Percentiles rank a stretch among this genome's conserved stretches.
Evolutionary conservation across 305 asterid species (phyloP).

Genomic region (Petunia hybrid): DNA sequence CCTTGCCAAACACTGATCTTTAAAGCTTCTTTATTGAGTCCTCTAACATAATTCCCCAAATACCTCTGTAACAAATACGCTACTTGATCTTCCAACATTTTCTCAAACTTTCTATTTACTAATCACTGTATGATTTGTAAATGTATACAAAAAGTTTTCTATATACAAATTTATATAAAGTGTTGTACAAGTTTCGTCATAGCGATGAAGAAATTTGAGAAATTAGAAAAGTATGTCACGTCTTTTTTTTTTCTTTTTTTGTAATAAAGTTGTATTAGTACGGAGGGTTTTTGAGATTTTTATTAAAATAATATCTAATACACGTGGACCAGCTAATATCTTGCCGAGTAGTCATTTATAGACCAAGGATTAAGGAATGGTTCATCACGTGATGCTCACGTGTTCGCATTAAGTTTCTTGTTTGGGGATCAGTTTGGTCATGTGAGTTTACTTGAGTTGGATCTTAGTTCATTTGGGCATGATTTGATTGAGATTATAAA

Average conservation of each 20-base stretch:
- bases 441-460: background rate
- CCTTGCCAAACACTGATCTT: slow-evolving; percentile 99
- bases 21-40: slow-evolving; percentile 94
- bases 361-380: background rate
- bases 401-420: background rate
- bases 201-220: too few species aligned
- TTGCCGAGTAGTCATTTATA: slow-evolving; percentile 7
- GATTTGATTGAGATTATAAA: too few species aligned
- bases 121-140: background rate
- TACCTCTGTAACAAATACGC: slow-evolving; percentile 86
- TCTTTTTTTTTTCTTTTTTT: background rate
- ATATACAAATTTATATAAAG: too few species aligned
- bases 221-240: too few species aligned
- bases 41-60: slow-evolving; percentile 92
- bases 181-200: too few species aligned
- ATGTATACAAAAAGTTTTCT: too few species aligned
- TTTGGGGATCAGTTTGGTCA: background rate
- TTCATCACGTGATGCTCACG: slow-evolving; percentile 30
- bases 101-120: slow-evolving; percentile 30
- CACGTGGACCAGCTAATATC: slow-evolving; percentile 17
- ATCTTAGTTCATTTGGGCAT: background rate
- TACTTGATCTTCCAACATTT: slow-evolving; percentile 99
- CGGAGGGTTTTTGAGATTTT: background rate
- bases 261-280: slow-evolving; percentile 23
- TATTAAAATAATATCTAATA: background rate